Percentiles rank a stretch among this genome's conserved stretches.
phyloP scores from a whole-genome alignment of 257 asterid species.

The Primulina eburnea region DNA sequence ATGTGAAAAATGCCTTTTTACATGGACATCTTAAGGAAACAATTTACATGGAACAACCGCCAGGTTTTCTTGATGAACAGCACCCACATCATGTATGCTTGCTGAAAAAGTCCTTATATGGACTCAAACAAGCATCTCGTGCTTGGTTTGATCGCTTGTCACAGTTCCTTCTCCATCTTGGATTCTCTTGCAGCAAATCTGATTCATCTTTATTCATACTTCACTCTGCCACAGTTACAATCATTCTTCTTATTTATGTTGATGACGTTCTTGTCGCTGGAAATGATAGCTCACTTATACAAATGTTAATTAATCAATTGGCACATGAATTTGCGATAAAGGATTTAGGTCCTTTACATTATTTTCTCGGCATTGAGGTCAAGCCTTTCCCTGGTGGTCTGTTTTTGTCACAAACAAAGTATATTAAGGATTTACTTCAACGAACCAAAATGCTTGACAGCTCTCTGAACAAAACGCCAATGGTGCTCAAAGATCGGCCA shows the following conservation, averaged over 20 bases:
- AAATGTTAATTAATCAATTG: background rate
- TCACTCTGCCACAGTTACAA: background rate
- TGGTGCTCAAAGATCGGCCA: background rate
- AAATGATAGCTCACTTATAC: background rate
- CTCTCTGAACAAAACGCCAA: background rate
- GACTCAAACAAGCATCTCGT: conserved; percentile 16
- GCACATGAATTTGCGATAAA: background rate
- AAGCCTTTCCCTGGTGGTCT: background rate
- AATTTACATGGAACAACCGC: background rate
- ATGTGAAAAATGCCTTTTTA: background rate
- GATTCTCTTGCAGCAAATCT: background rate
- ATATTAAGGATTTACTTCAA: background rate
- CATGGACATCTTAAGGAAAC: background rate
- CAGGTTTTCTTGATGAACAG: no score
- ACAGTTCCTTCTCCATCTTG: background rate
- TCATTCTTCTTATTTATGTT: background rate
- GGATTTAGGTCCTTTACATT: conserved; percentile 1
- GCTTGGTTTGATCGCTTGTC: background rate
- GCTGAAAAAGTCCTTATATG: background rate
- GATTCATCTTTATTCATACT: background rate
- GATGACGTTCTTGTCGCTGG: conserved; percentile 7
- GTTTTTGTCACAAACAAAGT: background rate
- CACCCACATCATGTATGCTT: background rate
- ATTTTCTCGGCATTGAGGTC: conserved; percentile 13
- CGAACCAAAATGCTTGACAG: background rate